phyloP scores from a whole-genome alignment of 495 filamentous ascomycete genomes.

The Aspergillus indologenus region DNA sequence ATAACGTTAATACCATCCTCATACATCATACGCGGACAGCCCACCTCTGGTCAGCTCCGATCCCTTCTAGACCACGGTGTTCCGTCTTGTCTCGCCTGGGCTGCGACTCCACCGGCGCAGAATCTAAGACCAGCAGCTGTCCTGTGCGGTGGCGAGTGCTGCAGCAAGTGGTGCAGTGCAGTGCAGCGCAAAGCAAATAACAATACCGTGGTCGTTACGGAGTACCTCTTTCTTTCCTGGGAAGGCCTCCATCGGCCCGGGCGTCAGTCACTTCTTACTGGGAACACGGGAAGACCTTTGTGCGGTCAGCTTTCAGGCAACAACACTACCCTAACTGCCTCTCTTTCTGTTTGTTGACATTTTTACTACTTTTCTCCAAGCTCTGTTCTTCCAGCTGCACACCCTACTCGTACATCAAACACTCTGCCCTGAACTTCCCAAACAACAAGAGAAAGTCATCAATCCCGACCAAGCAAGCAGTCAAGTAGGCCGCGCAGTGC shows the following conservation, averaged over 20 bases:
- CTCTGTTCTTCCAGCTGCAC: no score
- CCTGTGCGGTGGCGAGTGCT: slow-evolving; percentile 26
- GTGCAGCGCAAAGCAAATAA: no score
- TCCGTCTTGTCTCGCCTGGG: slow-evolving; percentile 2
- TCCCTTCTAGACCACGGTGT: slow-evolving; percentile 7
- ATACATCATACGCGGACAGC: slow-evolving; percentile 12
- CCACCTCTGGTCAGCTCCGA: slow-evolving; percentile 4
- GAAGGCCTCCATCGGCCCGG: not conserved
- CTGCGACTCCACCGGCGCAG: slow-evolving; percentile 12
- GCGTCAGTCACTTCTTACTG: no score
- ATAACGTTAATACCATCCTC: no score
- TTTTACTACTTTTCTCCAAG: no score
- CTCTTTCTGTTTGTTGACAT: no score
- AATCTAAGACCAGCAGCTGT: slow-evolving; percentile 15
- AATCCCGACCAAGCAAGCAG: slow-evolving; percentile 1
- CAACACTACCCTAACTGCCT: not conserved
- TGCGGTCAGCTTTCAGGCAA: not conserved
- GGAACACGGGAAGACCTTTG: not conserved
- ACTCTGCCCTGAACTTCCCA: no score
- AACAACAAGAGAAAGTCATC: not conserved
- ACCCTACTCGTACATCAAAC: no score
- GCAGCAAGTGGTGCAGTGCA: not conserved
- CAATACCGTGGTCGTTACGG: slow-evolving; percentile 1
- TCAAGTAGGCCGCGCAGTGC: not conserved
- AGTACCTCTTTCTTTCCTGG: not conserved